Evolutionary conservation across 2,329 filamentous ascomycete species (phyloP).

Genomic region (Diaporthe humulicola): DNA sequence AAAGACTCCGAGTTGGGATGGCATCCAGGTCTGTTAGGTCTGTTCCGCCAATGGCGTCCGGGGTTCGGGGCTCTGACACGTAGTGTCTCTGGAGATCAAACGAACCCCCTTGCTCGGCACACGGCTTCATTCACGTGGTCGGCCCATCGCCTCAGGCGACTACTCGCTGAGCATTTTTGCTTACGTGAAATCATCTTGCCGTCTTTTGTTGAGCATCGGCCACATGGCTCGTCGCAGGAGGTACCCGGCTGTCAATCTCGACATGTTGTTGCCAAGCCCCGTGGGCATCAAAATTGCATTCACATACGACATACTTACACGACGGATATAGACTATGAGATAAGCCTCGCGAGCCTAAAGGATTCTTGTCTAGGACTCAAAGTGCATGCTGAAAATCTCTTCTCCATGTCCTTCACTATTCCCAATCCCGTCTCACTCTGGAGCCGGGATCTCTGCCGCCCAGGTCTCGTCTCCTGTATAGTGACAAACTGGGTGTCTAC

Average conservation of each 20-base stretch:
- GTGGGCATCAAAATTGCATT: not conserved
- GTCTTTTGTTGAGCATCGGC: not conserved
- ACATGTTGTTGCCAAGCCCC: not conserved
- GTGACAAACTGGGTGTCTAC: constrained; percentile 41
- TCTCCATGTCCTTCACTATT: not conserved
- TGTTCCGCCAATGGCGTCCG: constrained; percentile 8
- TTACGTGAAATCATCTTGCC: not conserved
- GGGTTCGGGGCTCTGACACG: constrained; percentile 18
- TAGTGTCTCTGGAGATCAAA: constrained; percentile 35
- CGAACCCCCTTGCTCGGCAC: constrained; percentile 31
- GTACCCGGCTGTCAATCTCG: not conserved
- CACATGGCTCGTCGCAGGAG: too few species aligned
- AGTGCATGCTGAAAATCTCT: not conserved
- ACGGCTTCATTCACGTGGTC: constrained; percentile 9
- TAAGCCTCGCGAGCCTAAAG: constrained; percentile 9
- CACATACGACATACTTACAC: not conserved
- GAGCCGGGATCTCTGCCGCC: not conserved
- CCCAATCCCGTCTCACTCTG: not conserved
- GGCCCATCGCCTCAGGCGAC: not conserved
- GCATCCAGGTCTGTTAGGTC: not conserved
- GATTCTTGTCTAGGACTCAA: not conserved
- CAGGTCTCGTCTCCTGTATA: constrained; percentile 28
- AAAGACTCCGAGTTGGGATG: constrained; percentile 19
- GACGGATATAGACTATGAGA: not conserved
- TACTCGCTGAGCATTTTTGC: not conserved